Evolutionary conservation across 2,329 filamentous ascomycete species (phyloP).

Genomic region (Scedosporium dehoogii): DNA sequence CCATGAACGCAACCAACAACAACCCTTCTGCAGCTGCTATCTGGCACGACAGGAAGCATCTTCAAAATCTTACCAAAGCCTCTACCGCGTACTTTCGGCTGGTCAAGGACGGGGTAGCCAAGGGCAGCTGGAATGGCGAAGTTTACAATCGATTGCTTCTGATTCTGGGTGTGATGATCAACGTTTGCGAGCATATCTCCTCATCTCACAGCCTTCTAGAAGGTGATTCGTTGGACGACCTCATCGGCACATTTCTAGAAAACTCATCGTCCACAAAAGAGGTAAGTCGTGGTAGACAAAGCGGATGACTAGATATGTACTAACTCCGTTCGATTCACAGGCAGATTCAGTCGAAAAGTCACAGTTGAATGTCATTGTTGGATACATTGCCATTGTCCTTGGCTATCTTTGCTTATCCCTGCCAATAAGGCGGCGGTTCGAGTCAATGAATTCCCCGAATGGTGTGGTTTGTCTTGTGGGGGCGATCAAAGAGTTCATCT

Average conservation of each 20-base stretch:
- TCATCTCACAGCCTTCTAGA: constrained; percentile 36
- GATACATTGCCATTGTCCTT: constrained; percentile 76
- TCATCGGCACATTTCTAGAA: constrained; percentile 58
- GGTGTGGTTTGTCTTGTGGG: constrained; percentile 36
- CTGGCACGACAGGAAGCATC: constrained; percentile 53
- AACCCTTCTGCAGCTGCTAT: constrained; percentile 57
- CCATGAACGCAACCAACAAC: constrained; percentile 81
- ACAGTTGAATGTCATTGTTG: constrained; percentile 71
- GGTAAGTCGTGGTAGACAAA: constrained; percentile 37
- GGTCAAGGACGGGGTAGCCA: constrained; percentile 36
- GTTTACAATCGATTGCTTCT: constrained; percentile 65
- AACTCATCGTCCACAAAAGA: constrained; percentile 56
- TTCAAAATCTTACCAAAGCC: constrained; percentile 35
- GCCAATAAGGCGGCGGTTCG: constrained; percentile 32
- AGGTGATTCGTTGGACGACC: constrained; percentile 38
- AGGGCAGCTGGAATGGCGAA: constrained; percentile 36
- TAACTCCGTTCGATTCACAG: constrained; percentile 24
- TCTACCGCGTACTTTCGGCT: constrained; percentile 42
- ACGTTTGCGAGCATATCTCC: constrained; percentile 70
- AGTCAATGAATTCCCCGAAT: constrained; percentile 28
- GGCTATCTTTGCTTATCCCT: constrained; percentile 63
- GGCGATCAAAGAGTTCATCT: constrained; percentile 45
- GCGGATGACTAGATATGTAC: constrained; percentile 1
- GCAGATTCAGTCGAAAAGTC: constrained; percentile 65
- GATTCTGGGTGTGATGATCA: constrained; percentile 74